phyloP scores from a whole-genome alignment of 2,329 filamentous ascomycete genomes.

The Clonostachys rosea region DNA sequence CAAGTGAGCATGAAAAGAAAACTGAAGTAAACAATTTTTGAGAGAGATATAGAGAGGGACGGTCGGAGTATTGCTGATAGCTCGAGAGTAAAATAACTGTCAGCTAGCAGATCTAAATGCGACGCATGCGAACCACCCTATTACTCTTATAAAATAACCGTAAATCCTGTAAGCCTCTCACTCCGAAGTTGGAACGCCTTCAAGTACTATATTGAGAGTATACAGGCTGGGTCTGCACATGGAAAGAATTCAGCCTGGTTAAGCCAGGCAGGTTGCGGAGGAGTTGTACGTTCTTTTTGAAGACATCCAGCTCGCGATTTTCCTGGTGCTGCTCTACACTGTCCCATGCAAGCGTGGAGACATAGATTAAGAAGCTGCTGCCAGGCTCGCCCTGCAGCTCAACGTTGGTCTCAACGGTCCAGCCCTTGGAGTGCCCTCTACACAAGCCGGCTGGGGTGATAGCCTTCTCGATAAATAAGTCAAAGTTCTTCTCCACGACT shows the following conservation, averaged over 20 bases:
- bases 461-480: constrained; percentile 5
- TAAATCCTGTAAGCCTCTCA: no score
- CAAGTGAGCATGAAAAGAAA: no score
- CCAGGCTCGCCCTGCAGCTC: constrained; percentile 15
- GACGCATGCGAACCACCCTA: no score
- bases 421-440: constrained; percentile 9
- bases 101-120: no score
- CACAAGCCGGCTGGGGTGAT: constrained; percentile 3
- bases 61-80: no score
- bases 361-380: constrained; percentile 14
- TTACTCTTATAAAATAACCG: no score
- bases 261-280: constrained; percentile 13
- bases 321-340: constrained; percentile 27
- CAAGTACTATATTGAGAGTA: no score
- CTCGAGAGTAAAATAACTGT: no score
- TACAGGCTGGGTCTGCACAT: constrained; percentile 1
- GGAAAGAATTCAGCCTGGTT: constrained; percentile 10
- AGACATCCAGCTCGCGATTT: constrained; percentile 24
- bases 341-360: constrained; percentile 26
- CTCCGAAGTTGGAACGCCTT: no score
- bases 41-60: no score
- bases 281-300: constrained; percentile 22
- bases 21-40: no score
- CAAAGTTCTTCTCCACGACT: not conserved
- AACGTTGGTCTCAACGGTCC: constrained; percentile 23